These are phyloP conservation scores for Globisporangium carolinianum DNA, from an alignment of 352 stramenopile species.

Conservation along the genomic window DNA sequence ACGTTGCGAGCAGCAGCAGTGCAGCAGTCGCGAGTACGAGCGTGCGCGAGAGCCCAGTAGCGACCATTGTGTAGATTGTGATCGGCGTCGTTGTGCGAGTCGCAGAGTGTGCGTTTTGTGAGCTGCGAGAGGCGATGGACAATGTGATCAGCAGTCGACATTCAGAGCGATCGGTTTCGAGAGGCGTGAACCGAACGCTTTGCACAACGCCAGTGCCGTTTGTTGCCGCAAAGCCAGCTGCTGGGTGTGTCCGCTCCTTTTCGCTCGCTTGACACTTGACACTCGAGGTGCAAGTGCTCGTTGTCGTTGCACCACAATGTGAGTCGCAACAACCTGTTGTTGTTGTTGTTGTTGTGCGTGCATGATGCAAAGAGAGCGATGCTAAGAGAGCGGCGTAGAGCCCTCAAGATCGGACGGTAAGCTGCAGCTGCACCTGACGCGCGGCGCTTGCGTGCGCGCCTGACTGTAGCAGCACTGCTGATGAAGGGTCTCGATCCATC, in stretches of 20 bases:
- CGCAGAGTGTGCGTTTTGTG: slow-evolving; percentile 1
- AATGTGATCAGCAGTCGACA: neutral
- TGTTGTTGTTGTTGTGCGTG: no score
- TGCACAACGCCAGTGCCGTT: neutral
- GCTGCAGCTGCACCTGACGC: no score
- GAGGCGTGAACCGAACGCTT: neutral
- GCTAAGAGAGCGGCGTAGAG: no score
- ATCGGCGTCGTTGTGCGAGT: slow-evolving; percentile 3
- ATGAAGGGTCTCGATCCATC: no score
- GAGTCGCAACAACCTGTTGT: no score
- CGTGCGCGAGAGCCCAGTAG: slow-evolving; percentile 19
- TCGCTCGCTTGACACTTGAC: no score
- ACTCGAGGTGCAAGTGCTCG: neutral
- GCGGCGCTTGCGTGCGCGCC: no score
- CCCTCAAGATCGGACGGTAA: no score
- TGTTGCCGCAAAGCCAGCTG: neutral
- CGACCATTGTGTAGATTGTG: slow-evolving; percentile 9
- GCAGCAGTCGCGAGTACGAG: slow-evolving; percentile 19
- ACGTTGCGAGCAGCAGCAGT: slow-evolving; percentile 9
- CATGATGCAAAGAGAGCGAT: no score
- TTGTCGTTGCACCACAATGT: neutral
- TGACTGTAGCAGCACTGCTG: no score
- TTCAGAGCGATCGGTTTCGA: neutral
- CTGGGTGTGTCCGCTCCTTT: neutral
- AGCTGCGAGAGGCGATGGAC: no score